Evolutionary conservation across 352 stramenopile genomes (phyloP), one percentile per base, ranked within the genome.

Genomic region (Phytopythium chamaehyphon): DNA sequence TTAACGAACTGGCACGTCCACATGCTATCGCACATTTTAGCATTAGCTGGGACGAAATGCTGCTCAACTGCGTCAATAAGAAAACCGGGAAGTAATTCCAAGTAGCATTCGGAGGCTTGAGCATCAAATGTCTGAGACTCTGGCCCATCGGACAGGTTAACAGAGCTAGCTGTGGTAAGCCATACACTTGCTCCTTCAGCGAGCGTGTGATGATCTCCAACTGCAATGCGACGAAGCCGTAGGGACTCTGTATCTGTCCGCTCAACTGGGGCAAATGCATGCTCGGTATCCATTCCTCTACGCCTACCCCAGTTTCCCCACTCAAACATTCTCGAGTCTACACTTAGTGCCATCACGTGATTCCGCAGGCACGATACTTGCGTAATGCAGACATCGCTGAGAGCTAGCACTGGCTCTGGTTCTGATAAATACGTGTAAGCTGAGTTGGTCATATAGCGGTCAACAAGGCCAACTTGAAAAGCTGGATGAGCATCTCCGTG

Each of bases 291-390:
- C 22, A 66, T 47, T 2, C 75, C 77, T 10, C 57, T 53, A 10
- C 78, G 65, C 44, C 74, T 76, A 23, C 76, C 76, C 80, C 80
- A 89, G 54, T 77, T 86, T 2, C 80, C 80, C 80, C 80, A 91
- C 53, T 88, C 73, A 24, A 80, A 87, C 23, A 91, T 37, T 5
- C 61, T 54, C 1, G 62, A 66, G 14, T 79, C 62, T 0, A 37
- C 54, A 16, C 60, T 69, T 12, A 91, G 57, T 3, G 77, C 77
- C 18, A 71, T 62, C 19, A 68, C 83, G 46, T 87, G 77, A 42
- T 88, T 91, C 42, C 71, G 74, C 39, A 58, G 52, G 43, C 75
- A 88, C 6, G 66, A 66, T 16, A 91, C 58, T 47, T 86, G 66
- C 1, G 60, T 47, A 14, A 91, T 52, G 14, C 53, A 49, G 11